These are phyloP conservation scores for Circinella umbellata DNA, from an alignment of 371 early-diverging fungal species.

Conservation along the genomic window DNA sequence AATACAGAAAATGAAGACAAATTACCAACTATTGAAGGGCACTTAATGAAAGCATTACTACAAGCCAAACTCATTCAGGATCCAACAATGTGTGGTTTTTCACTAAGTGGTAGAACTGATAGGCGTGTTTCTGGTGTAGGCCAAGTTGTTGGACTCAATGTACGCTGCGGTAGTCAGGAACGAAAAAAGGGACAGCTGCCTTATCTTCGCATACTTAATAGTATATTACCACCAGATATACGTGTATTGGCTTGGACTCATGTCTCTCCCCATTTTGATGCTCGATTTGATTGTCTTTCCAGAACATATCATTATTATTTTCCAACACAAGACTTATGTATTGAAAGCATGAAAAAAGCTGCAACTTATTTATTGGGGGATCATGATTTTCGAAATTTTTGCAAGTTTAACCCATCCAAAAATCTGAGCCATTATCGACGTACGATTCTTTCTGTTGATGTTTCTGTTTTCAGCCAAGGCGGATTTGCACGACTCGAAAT, in stretches of 20 bases:
- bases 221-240: conserved; percentile 86
- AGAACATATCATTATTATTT: conserved; percentile 97
- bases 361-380: conserved; percentile 74
- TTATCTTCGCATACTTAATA: conserved; percentile 85
- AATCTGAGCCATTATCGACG: conserved; percentile 75
- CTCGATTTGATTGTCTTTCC: conserved; percentile 88
- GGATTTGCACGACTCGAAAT: conserved; percentile 69
- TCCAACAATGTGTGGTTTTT: conserved; percentile 65
- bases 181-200: conserved; percentile 30
- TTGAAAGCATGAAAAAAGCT: conserved; percentile 80
- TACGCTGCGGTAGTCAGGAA: conserved; percentile 57
- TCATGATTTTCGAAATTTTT: conserved; percentile 95
- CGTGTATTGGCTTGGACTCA: conserved; percentile 92
- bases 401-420: conserved; percentile 88
- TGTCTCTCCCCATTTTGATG: conserved; percentile 77
- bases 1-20: conserved; percentile 50
- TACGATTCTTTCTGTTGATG: conserved; percentile 58
- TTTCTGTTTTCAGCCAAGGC: conserved; percentile 17
- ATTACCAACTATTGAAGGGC: conserved; percentile 81
- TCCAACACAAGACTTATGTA: conserved; percentile 54
- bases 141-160: conserved; percentile 84
- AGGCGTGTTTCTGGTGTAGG: conserved; percentile 93
- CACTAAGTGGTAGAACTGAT: conserved; percentile 94
- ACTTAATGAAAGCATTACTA: conserved; percentile 77
- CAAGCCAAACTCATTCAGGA: conserved; percentile 72